Conservation (phyloP, 148 eudicot genomes). For the Heliamphora exappendiculata region DNA sequence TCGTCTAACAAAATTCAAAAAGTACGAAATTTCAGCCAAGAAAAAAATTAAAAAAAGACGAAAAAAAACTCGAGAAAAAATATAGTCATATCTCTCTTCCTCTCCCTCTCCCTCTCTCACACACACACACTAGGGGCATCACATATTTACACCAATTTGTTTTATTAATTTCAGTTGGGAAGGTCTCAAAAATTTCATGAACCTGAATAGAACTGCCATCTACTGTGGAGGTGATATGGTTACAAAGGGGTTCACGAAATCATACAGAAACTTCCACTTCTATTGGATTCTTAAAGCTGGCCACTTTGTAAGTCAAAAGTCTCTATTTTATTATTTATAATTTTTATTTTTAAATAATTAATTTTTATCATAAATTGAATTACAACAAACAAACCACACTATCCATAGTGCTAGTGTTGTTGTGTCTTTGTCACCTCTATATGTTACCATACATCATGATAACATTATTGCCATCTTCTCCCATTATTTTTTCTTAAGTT, state of each 20-base stretch:
- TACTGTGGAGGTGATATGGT: conserved; percentile 40
- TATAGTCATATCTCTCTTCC: no score
- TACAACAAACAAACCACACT: no score
- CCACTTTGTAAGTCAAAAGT: conserved; percentile 64
- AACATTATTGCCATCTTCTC: no score
- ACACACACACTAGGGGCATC: neutral
- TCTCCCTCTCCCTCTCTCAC: no score
- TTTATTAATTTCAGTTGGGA: conserved; percentile 50
- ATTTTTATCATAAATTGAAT: no score
- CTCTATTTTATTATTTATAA: no score
- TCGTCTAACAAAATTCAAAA: no score
- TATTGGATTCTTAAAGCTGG: conserved; percentile 97
- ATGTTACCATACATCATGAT: neutral
- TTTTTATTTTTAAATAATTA: no score
- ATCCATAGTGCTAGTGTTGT: neutral
- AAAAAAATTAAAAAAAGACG: no score
- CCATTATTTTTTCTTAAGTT: no score
- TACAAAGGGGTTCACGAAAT: conserved; percentile 64
- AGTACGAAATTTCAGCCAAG: no score
- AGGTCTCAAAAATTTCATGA: conserved; percentile 50
- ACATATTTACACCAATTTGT: neutral
- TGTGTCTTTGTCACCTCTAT: neutral
- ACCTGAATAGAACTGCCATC: conserved; percentile 47
- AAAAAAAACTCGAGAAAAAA: no score
- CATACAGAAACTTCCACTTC: conserved; percentile 73